Evolutionary conservation across 371 early-diverging fungal genomes (phyloP).

Genomic region (Chytridiales sp.): DNA sequence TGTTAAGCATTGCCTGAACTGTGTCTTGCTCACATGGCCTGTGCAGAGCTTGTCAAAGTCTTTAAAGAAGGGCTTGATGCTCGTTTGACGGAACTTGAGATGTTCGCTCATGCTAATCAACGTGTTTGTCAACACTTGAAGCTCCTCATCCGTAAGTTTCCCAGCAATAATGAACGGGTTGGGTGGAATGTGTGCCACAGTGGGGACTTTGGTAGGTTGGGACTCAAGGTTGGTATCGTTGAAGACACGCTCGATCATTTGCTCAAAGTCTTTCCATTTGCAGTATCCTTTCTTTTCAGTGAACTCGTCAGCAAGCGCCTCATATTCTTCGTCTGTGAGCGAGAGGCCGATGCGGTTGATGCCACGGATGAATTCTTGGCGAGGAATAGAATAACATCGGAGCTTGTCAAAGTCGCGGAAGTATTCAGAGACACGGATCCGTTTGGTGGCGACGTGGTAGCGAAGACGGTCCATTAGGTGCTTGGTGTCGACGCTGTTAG

Average conservation of each 20-base stretch:
- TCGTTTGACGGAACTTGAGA: constrained; percentile 38
- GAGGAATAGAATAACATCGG: constrained; percentile 44
- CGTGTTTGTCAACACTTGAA: constrained; percentile 18
- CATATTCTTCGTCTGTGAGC: constrained; percentile 37
- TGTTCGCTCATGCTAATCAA: constrained; percentile 39
- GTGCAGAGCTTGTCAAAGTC: constrained; percentile 53
- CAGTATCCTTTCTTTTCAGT: constrained; percentile 38
- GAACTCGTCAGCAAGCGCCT: constrained; percentile 39
- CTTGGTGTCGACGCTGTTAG: background rate
- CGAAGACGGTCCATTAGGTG: constrained; percentile 33
- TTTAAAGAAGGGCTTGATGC: constrained; percentile 50
- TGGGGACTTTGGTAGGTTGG: constrained; percentile 35
- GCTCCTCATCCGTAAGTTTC: constrained; percentile 29
- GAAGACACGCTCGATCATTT: constrained; percentile 47
- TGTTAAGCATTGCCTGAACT: constrained; percentile 49
- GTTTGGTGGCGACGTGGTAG: constrained; percentile 34
- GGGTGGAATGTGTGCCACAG: constrained; percentile 7
- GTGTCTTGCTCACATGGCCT: constrained; percentile 49
- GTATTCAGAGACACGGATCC: constrained; percentile 49
- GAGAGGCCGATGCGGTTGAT: constrained; percentile 38
- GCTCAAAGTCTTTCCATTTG: constrained; percentile 51
- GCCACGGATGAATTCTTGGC: constrained; percentile 52
- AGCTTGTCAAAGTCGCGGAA: constrained; percentile 55
- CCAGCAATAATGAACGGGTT: constrained; percentile 23
- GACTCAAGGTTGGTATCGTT: constrained; percentile 42